Evolutionary conservation across 2,329 filamentous ascomycete species (phyloP).

Genomic region (Xylaria sp.): DNA sequence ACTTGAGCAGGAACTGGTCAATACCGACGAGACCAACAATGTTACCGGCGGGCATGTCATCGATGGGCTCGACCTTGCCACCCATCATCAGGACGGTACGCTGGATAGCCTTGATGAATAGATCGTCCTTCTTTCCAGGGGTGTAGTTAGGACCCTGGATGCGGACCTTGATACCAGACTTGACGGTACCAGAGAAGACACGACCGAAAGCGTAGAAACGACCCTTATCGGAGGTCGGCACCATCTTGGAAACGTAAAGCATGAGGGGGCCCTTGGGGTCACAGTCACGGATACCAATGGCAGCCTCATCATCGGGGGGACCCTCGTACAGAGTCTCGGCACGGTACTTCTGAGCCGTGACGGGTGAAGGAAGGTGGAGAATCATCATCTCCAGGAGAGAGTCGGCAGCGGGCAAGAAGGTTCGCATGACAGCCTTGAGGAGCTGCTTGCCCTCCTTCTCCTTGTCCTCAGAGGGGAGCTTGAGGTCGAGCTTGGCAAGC

Average conservation of each 20-base stretch:
- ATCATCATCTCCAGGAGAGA: slow-evolving; percentile 99
- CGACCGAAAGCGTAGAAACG: slow-evolving; percentile 99
- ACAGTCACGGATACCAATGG: slow-evolving; percentile 98
- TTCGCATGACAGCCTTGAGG: slow-evolving; percentile 97
- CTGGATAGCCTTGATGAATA: slow-evolving; percentile 99
- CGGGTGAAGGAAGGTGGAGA: slow-evolving; percentile 95
- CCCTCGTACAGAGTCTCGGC: slow-evolving; percentile 99
- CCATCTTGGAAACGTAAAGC: slow-evolving; percentile 99
- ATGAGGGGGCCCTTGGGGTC: slow-evolving; percentile 98
- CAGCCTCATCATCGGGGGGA: slow-evolving; percentile 89
- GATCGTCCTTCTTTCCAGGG: slow-evolving; percentile 97
- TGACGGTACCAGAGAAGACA: slow-evolving; percentile 99
- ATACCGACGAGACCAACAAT: slow-evolving; percentile 99
- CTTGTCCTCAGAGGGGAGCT: slow-evolving; percentile 86
- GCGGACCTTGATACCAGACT: slow-evolving; percentile 98
- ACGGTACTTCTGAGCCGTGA: slow-evolving; percentile 97
- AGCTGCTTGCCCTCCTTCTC: slow-evolving; percentile 97
- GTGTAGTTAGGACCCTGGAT: slow-evolving; percentile 99
- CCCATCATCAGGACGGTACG: slow-evolving; percentile 99
- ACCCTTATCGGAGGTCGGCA: slow-evolving; percentile 98
- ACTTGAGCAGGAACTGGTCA: slow-evolving; percentile 99
- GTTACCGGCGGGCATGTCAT: slow-evolving; percentile 99
- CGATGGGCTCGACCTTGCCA: slow-evolving; percentile 97
- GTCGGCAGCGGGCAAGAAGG: slow-evolving; percentile 98
- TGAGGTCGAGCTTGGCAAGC: slow-evolving; percentile 93